A percentile compares a stretch with the other conserved stretches of the same genome.
Evolutionary conservation across 2,329 filamentous ascomycete species (phyloP).

Genomic region (Tolypocladium ovalisporum): DNA sequence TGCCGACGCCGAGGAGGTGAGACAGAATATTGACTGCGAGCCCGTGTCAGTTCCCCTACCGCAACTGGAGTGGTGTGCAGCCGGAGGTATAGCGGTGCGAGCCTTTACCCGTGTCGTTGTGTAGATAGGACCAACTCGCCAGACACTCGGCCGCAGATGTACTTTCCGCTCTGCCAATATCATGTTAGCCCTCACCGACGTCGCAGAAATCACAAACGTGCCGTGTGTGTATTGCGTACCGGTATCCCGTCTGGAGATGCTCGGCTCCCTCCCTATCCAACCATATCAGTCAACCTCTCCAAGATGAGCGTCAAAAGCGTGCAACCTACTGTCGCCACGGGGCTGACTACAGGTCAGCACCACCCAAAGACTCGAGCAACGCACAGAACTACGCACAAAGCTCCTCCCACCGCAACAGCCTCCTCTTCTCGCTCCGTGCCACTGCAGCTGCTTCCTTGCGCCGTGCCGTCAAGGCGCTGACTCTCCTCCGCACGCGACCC

Average conservation of each 20-base stretch:
- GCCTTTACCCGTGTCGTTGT: background rate
- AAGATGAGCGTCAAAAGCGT: background rate
- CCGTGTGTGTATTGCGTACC: background rate
- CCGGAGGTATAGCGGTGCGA: background rate
- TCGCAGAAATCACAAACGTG: background rate
- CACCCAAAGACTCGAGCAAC: background rate
- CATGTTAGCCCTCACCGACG: background rate
- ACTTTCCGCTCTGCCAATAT: background rate
- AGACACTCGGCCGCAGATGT: background rate
- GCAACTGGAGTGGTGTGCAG: background rate
- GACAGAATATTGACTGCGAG: background rate
- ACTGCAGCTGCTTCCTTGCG: background rate
- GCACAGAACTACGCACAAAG: background rate
- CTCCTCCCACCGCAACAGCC: background rate
- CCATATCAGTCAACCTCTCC: background rate
- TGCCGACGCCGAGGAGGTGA: background rate
- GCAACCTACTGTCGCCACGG: background rate
- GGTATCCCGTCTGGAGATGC: background rate
- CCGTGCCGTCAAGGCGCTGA: background rate
- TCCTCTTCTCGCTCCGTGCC: background rate
- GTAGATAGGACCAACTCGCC: background rate
- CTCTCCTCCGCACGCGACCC: background rate
- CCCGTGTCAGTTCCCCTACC: background rate
- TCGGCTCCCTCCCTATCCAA: background rate
- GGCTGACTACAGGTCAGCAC: background rate